phyloP scores from a whole-genome alignment of 164 flowering plant genomes.

The Santalum album region DNA sequence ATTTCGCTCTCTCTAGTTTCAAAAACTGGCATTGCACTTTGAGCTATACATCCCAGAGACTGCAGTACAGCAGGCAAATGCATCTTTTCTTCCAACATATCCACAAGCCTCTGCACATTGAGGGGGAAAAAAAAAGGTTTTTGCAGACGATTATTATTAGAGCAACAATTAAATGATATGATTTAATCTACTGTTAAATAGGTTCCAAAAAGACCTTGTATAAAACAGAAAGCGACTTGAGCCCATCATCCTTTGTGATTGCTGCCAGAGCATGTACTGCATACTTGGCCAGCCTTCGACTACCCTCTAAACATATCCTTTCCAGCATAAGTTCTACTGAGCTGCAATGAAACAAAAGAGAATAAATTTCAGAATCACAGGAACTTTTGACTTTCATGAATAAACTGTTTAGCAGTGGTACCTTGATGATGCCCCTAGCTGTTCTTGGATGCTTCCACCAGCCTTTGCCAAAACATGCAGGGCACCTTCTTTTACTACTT shows the following conservation, averaged over 20 bases:
- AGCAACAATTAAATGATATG: not conserved
- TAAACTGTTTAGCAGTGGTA: conserved; percentile 13
- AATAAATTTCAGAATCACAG: conserved; percentile 5
- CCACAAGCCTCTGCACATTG: conserved; percentile 77
- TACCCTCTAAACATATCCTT: conserved; percentile 86
- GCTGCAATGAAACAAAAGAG: conserved; percentile 36
- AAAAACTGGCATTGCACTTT: conserved; percentile 92
- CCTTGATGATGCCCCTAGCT: conserved; percentile 73
- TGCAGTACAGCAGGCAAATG: conserved; percentile 89
- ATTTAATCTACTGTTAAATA: too few species aligned
- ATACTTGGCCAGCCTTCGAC: conserved; percentile 90
- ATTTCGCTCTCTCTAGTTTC: conserved; percentile 93
- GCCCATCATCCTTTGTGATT: conserved; percentile 96
- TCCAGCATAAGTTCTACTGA: conserved; percentile 85
- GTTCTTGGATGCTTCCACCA: conserved; percentile 88
- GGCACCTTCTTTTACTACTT: conserved; percentile 75
- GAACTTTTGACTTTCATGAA: not conserved
- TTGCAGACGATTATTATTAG: not conserved
- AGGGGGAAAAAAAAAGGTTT: not conserved
- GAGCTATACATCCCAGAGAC: conserved; percentile 94
- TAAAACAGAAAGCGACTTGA: conserved; percentile 84
- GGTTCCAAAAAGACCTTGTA: conserved; percentile 57
- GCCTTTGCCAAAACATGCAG: conserved; percentile 85
- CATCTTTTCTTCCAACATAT: conserved; percentile 73
- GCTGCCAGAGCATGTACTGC: conserved; percentile 96